A percentile compares a stretch with the other conserved stretches of the same genome.
These are phyloP conservation scores for Eremomyces bilateralis DNA, from an alignment of 495 filamentous ascomycete species.

Conservation along the genomic window DNA sequence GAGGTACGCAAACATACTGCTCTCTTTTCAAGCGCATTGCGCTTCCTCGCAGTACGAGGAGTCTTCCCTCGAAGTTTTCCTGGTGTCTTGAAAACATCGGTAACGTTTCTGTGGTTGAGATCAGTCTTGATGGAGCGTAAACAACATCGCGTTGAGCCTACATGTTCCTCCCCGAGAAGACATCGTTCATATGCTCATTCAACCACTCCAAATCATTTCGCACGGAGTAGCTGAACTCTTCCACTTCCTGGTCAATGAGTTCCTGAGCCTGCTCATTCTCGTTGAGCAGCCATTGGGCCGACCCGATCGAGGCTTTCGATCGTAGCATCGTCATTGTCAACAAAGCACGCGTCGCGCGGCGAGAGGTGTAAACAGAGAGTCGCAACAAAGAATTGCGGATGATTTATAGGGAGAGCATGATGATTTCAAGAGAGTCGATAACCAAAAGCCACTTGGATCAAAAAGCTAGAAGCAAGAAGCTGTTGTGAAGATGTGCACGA, in stretches of 20 bases:
- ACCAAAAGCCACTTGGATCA: no score
- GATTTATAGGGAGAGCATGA: no score
- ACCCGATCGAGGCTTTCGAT: constrained; percentile 31
- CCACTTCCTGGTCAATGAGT: constrained; percentile 48
- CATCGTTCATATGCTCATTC: constrained; percentile 90
- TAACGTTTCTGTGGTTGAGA: constrained; percentile 40
- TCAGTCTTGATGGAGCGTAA: constrained; percentile 17
- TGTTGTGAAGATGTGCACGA: no score
- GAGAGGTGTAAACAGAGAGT: no score
- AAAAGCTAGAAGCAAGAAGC: no score
- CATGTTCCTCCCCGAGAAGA: constrained; percentile 72
- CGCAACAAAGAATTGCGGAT: no score
- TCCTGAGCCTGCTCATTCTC: constrained; percentile 43
- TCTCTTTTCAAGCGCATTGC: constrained; percentile 37
- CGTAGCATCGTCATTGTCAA: constrained; percentile 16
- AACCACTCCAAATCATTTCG: constrained; percentile 87
- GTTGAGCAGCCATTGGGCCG: constrained; percentile 41
- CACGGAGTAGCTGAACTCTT: constrained; percentile 74
- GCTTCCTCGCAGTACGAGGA: constrained; percentile 59
- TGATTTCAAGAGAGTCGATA: no score
- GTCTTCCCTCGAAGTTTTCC: constrained; percentile 89
- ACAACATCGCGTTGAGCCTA: constrained; percentile 29
- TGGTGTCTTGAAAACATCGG: constrained; percentile 89
- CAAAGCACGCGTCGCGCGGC: no score
- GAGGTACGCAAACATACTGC: no score